phyloP scores from a whole-genome alignment of 2,329 filamentous ascomycete species.

The Fusarium siculi region DNA sequence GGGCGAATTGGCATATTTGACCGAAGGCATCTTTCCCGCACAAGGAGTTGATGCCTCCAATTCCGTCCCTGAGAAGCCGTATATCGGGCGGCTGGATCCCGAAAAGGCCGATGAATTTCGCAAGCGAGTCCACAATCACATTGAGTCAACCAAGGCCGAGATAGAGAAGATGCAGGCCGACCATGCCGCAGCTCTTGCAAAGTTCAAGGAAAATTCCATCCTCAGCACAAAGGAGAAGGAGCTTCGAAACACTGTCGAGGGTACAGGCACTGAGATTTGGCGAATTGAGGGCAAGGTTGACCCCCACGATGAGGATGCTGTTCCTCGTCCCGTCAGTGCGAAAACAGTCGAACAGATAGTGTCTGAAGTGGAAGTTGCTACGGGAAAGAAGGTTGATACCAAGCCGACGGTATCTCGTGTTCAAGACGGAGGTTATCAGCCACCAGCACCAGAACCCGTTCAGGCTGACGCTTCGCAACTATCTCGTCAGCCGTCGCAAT shows the following conservation, averaged over 20 bases:
- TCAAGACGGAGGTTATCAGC: constrained; percentile 80
- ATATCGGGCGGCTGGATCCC: constrained; percentile 72
- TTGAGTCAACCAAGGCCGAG: constrained; percentile 79
- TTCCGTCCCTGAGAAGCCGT: constrained; percentile 65
- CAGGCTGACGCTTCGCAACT: constrained; percentile 50
- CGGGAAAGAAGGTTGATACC: constrained; percentile 73
- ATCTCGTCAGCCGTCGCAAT: constrained; percentile 65
- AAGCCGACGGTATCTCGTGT: constrained; percentile 75
- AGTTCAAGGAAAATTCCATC: constrained; percentile 75
- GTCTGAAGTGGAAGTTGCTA: constrained; percentile 75
- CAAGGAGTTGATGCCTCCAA: constrained; percentile 61
- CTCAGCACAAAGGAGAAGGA: constrained; percentile 81
- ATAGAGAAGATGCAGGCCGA: constrained; percentile 85
- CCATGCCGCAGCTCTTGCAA: constrained; percentile 79
- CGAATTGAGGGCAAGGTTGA: constrained; percentile 68
- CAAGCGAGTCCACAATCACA: constrained; percentile 77
- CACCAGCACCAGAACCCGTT: constrained; percentile 62
- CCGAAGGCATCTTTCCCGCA: constrained; percentile 84
- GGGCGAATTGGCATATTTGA: constrained; percentile 83
- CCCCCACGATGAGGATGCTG: constrained; percentile 60
- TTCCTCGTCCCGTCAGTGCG: constrained; percentile 51
- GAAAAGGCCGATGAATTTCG: constrained; percentile 87
- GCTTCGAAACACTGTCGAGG: constrained; percentile 73
- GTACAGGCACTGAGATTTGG: constrained; percentile 69
- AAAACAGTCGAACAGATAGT: constrained; percentile 78